Base-by-base conservation (phyloP, 345 rosid genomes). In the Moringa oleifera region DNA sequence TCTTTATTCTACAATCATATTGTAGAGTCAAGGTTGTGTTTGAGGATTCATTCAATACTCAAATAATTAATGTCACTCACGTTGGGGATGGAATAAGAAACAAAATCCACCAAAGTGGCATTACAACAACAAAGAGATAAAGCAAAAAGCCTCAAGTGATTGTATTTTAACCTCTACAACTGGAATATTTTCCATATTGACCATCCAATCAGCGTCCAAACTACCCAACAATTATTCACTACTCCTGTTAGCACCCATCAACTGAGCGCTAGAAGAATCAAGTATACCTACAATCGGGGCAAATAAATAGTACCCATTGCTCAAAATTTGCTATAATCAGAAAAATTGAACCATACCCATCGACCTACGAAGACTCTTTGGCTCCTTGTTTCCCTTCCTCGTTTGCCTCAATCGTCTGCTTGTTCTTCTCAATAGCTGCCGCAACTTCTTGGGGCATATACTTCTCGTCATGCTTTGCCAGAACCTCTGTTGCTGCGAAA, bases 401-500 rank as follows among this genome's bases (percentile, higher is more conserved):
- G 16, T 56, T 74, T 0, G 80, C 88, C 66, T 80, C 87, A 58
- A 83, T 68, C 67, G 64, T 60, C 86, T 94, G 85, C 85, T 83
- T 94, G 57, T 94, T 94, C 89, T 85, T 94, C 85, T 94, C 96
- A 64, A 90, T 85, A 0, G 97, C 99, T 2, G 86, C 99, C 0
- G 97, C 99, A 41, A 90, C 99, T 65, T 90, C 99, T 60, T 62
- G 57, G 0, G 99, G 99, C 99, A 90, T 94, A 72, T 94, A 94
- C 88, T 94, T 94, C 75, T 94, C 99, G 12, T 94, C 97, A 16
- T 94, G 97, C 87, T 94, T 94, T 46, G 99, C 97, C 65, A 94
- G 75, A 76, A 94, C 99, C 71, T 88, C 96, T 0, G 84, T 75
- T 0, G 97, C 96, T 11, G 87, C 72, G 68, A 94, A 88, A 69